Conservation (phyloP, 1,284 basidiomycete species). For the Moniliella sp. region DNA sequence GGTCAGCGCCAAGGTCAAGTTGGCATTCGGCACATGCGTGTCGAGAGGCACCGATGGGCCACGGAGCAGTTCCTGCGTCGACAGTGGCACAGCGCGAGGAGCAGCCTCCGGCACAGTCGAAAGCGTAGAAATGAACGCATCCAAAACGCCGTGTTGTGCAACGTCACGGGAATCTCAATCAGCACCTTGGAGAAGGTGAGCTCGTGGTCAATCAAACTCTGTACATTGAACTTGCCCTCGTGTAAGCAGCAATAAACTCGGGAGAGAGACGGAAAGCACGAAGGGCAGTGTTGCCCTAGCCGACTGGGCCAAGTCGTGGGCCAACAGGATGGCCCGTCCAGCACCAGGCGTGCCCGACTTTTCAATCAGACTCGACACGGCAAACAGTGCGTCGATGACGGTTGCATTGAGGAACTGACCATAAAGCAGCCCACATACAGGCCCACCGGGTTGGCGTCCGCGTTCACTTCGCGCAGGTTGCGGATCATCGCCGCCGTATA, state of each 20-base stretch:
- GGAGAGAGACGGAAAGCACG: slow-evolving; percentile 71
- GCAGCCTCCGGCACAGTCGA: slow-evolving; percentile 36
- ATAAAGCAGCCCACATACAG: slow-evolving; percentile 93
- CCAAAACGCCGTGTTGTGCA: slow-evolving; percentile 70
- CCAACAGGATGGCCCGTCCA: slow-evolving; percentile 28
- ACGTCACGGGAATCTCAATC: slow-evolving; percentile 65
- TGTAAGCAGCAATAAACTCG: slow-evolving; percentile 64
- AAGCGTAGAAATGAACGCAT: slow-evolving; percentile 60
- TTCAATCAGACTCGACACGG: slow-evolving; percentile 24
- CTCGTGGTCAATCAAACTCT: slow-evolving; percentile 59
- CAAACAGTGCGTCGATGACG: slow-evolving; percentile 51
- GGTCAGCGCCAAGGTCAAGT: slow-evolving; percentile 26
- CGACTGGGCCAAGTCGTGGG: slow-evolving; percentile 30
- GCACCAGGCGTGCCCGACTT: slow-evolving; percentile 21
- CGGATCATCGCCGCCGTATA: slow-evolving; percentile 70
- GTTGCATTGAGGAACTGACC: slow-evolving; percentile 44
- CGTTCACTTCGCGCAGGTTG: slow-evolving; percentile 69
- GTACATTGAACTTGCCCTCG: slow-evolving; percentile 53
- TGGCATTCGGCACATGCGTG: no score
- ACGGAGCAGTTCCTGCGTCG: slow-evolving; percentile 10
- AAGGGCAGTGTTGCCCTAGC: slow-evolving; percentile 70
- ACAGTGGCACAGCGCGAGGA: slow-evolving; percentile 20
- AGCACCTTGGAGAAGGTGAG: slow-evolving; percentile 75
- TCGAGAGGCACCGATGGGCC: slow-evolving; percentile 14
- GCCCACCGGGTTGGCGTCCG: slow-evolving; percentile 81